Evolutionary conservation across 768 basidiomycete species (phyloP).

Genomic region (Hemileccinum impolitum): DNA sequence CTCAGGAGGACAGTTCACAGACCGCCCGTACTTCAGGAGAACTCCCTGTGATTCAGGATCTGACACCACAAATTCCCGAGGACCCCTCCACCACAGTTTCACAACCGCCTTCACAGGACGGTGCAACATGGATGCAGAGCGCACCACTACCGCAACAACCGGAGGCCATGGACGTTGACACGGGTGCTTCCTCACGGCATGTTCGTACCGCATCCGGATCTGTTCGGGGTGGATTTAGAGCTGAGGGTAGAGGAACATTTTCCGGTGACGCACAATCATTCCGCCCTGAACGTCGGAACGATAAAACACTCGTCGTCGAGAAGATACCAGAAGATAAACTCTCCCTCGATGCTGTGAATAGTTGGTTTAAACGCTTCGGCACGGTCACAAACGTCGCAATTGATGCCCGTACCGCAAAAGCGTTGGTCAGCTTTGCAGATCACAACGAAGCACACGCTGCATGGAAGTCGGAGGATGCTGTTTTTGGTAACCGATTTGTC

Average conservation of each 20-base stretch:
- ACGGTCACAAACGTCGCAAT: constrained; percentile 90
- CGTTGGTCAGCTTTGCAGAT: constrained; percentile 80
- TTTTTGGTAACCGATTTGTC: constrained; percentile 91
- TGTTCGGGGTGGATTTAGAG: constrained; percentile 44
- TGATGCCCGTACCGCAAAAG: constrained; percentile 70
- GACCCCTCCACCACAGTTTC: constrained; percentile 27
- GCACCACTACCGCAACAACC: constrained; percentile 8
- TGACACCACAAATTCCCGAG: constrained; percentile 55
- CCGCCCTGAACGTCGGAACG: constrained; percentile 62
- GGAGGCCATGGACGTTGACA: constrained; percentile 32
- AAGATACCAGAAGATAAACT: constrained; percentile 89
- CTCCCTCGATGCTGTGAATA: constrained; percentile 71
- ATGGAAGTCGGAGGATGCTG: constrained; percentile 93
- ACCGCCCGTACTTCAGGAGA: constrained; percentile 56
- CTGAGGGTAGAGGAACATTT: constrained; percentile 56
- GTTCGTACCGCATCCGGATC: constrained; percentile 31
- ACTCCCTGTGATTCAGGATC: constrained; percentile 79
- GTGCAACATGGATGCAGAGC: constrained; percentile 20
- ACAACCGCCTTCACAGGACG: constrained; percentile 20
- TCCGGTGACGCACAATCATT: constrained; percentile 62
- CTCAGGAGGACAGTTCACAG: constrained; percentile 49
- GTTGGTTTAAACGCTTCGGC: constrained; percentile 91
- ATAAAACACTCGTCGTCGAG: constrained; percentile 88
- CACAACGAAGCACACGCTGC: constrained; percentile 85
- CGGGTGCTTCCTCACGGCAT: constrained; percentile 23